Conservation (phyloP, 1,284 basidiomycete genomes). For the Anthracocystis walkeri region DNA sequence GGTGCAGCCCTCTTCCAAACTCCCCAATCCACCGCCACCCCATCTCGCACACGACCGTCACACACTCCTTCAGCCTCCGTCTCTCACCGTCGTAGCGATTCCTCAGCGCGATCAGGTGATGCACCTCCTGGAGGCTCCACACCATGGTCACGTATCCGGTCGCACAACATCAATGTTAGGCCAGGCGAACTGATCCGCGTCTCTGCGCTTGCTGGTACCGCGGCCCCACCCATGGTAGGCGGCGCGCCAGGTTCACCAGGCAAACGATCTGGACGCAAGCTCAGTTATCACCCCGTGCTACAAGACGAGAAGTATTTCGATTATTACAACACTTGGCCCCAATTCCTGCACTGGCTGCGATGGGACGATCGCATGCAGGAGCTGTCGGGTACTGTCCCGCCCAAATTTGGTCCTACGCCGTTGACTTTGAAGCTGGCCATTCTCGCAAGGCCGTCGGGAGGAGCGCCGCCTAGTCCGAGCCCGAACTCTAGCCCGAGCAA, state of each 20-base stretch:
- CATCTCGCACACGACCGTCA: constrained; percentile 19
- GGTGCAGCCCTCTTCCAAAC: constrained; percentile 24
- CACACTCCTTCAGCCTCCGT: constrained; percentile 22
- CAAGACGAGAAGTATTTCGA: constrained; percentile 59
- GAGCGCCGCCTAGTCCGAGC: constrained; percentile 31
- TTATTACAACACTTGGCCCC: constrained; percentile 58
- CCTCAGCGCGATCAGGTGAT: constrained; percentile 25
- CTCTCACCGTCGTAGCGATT: constrained; percentile 33
- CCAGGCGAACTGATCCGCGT: constrained; percentile 54
- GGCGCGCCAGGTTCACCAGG: constrained; percentile 60
- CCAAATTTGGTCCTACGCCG: constrained; percentile 46
- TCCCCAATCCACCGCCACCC: constrained; percentile 26
- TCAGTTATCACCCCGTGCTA: constrained; percentile 55
- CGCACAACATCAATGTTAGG: constrained; percentile 23
- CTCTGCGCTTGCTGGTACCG: constrained; percentile 44
- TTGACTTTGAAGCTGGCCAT: constrained; percentile 43
- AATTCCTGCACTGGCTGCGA: constrained; percentile 62
- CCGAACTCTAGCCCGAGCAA: constrained; percentile 32
- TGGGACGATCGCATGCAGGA: constrained; percentile 61
- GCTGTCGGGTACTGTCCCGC: constrained; percentile 58
- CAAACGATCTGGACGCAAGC: constrained; percentile 49
- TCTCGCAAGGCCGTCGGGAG: constrained; percentile 24
- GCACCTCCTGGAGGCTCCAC: constrained; percentile 13
- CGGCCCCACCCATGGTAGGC: constrained; percentile 55
- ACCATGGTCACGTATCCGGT: constrained; percentile 31